Conservation (phyloP, 306 rosid species). For the Trichosanthes cucumerina region DNA sequence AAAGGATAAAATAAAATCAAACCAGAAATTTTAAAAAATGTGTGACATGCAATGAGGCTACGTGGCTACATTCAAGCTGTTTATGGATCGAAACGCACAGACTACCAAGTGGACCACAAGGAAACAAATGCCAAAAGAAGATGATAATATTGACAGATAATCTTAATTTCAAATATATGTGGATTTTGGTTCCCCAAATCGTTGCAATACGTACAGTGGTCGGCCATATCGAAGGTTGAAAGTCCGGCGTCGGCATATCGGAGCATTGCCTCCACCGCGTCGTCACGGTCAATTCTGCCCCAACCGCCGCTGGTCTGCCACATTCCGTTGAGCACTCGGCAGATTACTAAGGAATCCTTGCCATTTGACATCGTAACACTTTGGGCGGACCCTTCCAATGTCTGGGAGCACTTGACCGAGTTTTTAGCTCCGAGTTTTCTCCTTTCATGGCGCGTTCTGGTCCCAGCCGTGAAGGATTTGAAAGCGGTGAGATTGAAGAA, state of each 20-base stretch:
- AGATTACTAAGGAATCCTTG: constrained; percentile 55
- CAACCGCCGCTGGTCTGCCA: constrained; percentile 90
- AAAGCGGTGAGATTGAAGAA: neutral
- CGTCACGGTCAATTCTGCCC: constrained; percentile 77
- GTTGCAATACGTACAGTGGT: constrained; percentile 47
- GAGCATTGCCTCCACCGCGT: constrained; percentile 83
- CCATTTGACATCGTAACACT: constrained; percentile 39
- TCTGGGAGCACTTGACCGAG: constrained; percentile 35
- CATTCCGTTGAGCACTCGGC: constrained; percentile 74
- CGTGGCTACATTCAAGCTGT: neutral
- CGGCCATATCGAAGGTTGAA: constrained; percentile 92
- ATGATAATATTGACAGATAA: neutral
- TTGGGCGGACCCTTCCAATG: constrained; percentile 20
- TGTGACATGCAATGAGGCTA: neutral
- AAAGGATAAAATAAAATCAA: neutral
- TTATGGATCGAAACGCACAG: neutral
- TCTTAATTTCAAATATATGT: neutral
- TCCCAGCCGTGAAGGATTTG: neutral
- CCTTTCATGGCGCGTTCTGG: neutral
- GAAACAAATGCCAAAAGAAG: neutral
- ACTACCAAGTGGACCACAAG: neutral
- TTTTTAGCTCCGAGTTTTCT: constrained; percentile 1
- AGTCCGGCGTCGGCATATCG: constrained; percentile 76
- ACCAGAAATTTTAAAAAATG: neutral
- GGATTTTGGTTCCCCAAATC: neutral